Evolutionary conservation across 345 rosid species (phyloP), one percentile per base, ranked within the genome.

Genomic region (Acer saccharum): DNA sequence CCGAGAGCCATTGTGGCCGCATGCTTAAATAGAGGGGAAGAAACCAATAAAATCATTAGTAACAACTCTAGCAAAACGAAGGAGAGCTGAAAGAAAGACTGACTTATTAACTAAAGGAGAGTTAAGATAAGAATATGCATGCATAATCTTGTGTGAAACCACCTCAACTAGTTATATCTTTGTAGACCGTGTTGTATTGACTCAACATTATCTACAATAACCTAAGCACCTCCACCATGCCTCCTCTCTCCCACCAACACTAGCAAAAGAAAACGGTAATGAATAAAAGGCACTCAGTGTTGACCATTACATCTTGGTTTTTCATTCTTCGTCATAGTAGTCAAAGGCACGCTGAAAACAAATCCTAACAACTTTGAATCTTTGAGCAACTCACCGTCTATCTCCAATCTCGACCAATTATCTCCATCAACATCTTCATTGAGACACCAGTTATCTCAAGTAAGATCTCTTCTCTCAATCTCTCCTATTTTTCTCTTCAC

Each of bases 1-100:
- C 99, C 99, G 9, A 96, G 99, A 73, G 97, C 97, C 97, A 92
- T 88, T 76, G 98, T 92, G 58, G 99, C 98, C 71, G 97, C 95
- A 84, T 92, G 93, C 99, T 96, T 79, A 80, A 82, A 69, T 32
- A 83, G 50, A 48, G 27, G 76, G 76, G 67, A 62, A 44, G 78
- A 77, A 79, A 63, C 18, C 74, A 78, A 77, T 55, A 70, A 71
- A 35, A 65, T 62, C 60, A 77, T 35, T 43, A 55, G 68, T 69
- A 83, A 76, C 21, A 64, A 67, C 73, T 46, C 4, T 8, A 64
- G 72, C 35, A 68, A 12, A 55, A 12, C 17, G 3, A 17, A 7
- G 6, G 2, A 67, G 35, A 58, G 46, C 55, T 11, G 27, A 71
- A 8, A 10, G 6, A 39, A 61, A 4, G 11, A 35, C 39, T 35